Conservation (phyloP, 2,329 filamentous ascomycete genomes). For the Fusarium sterilihyphosum region DNA sequence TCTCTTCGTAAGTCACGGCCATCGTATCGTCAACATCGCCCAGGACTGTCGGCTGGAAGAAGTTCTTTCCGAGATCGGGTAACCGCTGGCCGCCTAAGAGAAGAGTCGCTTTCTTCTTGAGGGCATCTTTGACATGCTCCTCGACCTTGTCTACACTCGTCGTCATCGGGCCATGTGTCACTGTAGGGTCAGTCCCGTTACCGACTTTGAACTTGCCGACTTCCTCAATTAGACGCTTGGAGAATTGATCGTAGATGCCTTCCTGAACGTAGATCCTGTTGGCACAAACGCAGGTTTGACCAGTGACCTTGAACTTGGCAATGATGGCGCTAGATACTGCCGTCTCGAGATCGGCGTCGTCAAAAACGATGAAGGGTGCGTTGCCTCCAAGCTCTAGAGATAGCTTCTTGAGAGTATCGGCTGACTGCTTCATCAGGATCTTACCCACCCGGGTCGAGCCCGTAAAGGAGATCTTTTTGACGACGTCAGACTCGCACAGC, state of each 20-base stretch:
- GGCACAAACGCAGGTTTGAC: constrained; percentile 90
- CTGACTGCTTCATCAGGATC: constrained; percentile 75
- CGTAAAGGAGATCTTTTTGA: constrained; percentile 81
- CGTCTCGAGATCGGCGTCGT: constrained; percentile 78
- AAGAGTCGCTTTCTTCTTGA: constrained; percentile 69
- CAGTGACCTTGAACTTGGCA: constrained; percentile 88
- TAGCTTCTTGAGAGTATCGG: constrained; percentile 70
- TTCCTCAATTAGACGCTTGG: constrained; percentile 70
- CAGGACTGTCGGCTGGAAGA: constrained; percentile 75
- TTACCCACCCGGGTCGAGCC: constrained; percentile 64
- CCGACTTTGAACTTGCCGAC: constrained; percentile 77
- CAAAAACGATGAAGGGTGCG: constrained; percentile 81
- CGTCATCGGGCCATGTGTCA: constrained; percentile 74
- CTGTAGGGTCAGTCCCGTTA: constrained; percentile 68
- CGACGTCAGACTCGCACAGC: constrained; percentile 69
- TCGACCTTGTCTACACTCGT: constrained; percentile 68
- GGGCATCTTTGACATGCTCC: constrained; percentile 71
- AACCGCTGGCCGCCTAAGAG: constrained; percentile 71
- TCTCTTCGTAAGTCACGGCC: constrained; percentile 68
- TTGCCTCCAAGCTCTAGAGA: constrained; percentile 78
- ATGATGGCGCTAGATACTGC: constrained; percentile 73
- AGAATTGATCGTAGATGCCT: constrained; percentile 77
- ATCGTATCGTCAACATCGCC: constrained; percentile 67
- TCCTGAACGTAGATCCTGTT: constrained; percentile 80
- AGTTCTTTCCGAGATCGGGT: constrained; percentile 72